phyloP scores from a whole-genome alignment of 768 basidiomycete genomes.

The Rhizopogon sp. region DNA sequence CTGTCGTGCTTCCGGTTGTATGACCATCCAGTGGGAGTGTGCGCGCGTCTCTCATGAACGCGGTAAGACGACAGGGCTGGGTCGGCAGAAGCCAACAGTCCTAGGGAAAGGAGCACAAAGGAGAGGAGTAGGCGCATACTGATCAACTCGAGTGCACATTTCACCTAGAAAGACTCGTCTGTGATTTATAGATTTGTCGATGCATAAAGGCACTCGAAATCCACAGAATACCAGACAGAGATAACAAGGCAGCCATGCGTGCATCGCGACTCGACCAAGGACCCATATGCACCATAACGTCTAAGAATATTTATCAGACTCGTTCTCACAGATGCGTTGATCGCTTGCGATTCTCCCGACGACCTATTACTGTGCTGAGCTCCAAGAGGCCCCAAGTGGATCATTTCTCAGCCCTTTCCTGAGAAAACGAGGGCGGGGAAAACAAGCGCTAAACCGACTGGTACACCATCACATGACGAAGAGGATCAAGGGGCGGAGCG shows the following conservation, averaged over 20 bases:
- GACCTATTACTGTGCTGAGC: background rate
- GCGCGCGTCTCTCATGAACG: constrained; percentile 31
- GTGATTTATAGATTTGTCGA: background rate
- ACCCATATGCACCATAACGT: background rate
- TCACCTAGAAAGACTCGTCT: background rate
- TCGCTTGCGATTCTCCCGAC: background rate
- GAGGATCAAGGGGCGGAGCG: background rate
- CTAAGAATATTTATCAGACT: background rate
- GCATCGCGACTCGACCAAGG: background rate
- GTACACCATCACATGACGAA: background rate
- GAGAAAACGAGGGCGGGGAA: background rate
- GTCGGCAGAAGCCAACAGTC: background rate
- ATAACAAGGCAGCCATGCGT: background rate
- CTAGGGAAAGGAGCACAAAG: background rate
- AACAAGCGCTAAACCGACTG: background rate
- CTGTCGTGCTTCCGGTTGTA: constrained; percentile 29
- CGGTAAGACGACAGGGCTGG: constrained; percentile 34
- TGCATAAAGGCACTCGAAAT: background rate
- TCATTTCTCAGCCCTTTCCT: background rate
- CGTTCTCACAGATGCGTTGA: background rate
- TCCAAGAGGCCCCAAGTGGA: background rate
- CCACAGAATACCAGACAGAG: background rate
- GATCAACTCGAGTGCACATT: background rate
- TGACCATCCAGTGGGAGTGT: constrained; percentile 33
- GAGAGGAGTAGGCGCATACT: background rate